Evolutionary conservation across 192 early-diverging fungal species (phyloP).

Genomic region (Pilaira anomala): DNA sequence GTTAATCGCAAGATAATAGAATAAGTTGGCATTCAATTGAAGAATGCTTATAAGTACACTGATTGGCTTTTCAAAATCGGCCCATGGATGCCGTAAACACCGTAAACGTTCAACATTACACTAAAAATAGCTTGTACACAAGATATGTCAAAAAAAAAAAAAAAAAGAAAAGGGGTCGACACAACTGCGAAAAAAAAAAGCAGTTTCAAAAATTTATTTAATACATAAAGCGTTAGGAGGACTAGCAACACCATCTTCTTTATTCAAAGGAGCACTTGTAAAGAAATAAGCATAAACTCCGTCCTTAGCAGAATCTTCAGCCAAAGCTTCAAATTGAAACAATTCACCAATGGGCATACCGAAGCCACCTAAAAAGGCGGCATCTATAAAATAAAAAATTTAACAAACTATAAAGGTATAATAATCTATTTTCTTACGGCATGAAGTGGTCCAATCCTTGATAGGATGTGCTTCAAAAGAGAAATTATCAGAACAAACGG

Average conservation of each 20-base stretch:
- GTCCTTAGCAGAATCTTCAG: slow-evolving; percentile 24
- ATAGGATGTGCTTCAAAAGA: slow-evolving; percentile 28
- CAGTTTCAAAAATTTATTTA: too few species aligned
- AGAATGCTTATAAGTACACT: too few species aligned
- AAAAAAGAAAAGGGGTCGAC: too few species aligned
- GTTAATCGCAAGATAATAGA: too few species aligned
- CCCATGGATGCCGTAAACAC: too few species aligned
- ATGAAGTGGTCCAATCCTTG: slow-evolving; percentile 1
- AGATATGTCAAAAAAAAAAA: too few species aligned
- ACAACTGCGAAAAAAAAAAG: too few species aligned
- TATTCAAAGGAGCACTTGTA: slow-evolving; percentile 34
- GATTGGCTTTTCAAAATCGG: too few species aligned
- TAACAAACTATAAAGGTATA: too few species aligned
- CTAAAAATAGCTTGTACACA: too few species aligned
- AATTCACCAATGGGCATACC: slow-evolving; percentile 37
- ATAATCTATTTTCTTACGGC: slow-evolving; percentile 31
- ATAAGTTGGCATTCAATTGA: too few species aligned
- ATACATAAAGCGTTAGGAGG: slow-evolving; percentile 36
- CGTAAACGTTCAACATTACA: too few species aligned
- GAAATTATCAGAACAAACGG: slow-evolving; percentile 24
- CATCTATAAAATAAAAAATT: slow-evolving; percentile 23
- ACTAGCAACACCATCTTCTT: slow-evolving; percentile 28
- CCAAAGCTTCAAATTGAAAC: slow-evolving; percentile 29
- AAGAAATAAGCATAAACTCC: slow-evolving; percentile 30
- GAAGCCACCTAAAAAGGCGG: slow-evolving; percentile 27